Evolutionary conservation across 345 rosid species (phyloP).

Genomic region (Corymbia maculata): DNA sequence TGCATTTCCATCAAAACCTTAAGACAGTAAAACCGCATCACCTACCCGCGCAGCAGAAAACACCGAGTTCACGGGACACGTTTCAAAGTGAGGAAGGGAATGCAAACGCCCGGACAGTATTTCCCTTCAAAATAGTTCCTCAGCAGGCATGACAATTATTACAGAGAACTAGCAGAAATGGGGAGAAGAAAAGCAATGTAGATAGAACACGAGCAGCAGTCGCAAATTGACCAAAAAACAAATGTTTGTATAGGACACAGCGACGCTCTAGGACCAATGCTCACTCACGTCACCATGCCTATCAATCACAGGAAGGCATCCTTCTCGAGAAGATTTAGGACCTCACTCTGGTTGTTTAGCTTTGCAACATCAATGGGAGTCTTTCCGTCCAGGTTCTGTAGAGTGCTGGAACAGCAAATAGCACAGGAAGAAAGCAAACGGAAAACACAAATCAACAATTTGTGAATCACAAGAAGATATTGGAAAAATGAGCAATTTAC

Average conservation of each 20-base stretch:
- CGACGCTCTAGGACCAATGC: neutral
- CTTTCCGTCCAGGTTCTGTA: constrained; percentile 93
- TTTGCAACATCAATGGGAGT: constrained; percentile 97
- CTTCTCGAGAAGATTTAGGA: constrained; percentile 91
- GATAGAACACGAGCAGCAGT: neutral
- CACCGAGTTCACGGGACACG: neutral
- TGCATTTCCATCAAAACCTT: neutral
- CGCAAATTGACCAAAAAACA: neutral
- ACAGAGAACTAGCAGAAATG: neutral
- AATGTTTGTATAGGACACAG: neutral
- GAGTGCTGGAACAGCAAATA: constrained; percentile 39
- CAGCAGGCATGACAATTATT: neutral
- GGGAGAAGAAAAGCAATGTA: neutral
- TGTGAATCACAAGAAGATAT: neutral
- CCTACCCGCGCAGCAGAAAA: neutral
- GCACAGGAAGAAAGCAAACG: neutral
- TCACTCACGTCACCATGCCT: neutral
- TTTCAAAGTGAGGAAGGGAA: neutral
- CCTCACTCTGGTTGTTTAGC: constrained; percentile 87
- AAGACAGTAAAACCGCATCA: no score
- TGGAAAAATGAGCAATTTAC: constrained; percentile 4
- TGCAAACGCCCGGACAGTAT: neutral
- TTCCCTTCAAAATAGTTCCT: neutral
- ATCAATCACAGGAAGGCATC: constrained; percentile 71
- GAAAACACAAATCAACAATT: neutral